phyloP scores from a whole-genome alignment of 2,329 filamentous ascomycete species.

The Claviceps citrina region DNA sequence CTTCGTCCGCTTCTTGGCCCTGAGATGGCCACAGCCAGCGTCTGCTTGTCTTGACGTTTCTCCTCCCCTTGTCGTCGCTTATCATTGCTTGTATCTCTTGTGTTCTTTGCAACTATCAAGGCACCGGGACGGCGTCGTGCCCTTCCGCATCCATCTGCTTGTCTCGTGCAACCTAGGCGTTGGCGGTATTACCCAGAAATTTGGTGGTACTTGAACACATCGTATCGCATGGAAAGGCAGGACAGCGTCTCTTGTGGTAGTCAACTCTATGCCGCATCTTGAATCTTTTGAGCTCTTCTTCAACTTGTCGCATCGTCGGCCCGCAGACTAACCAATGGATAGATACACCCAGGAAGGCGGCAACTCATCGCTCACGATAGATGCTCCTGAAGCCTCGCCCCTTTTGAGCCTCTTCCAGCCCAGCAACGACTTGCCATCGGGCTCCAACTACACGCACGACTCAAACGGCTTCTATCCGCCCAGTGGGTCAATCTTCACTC shows the following conservation, averaged over 20 bases:
- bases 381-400: conserved; percentile 35
- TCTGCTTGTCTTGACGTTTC: neutral
- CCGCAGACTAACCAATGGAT: conserved; percentile 9
- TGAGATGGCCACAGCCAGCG: neutral
- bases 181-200: conserved; percentile 28
- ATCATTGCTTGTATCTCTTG: neutral
- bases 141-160: conserved; percentile 7
- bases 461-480: conserved; percentile 31
- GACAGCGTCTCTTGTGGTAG: conserved; percentile 22
- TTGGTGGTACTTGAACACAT: conserved; percentile 16
- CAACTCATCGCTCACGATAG: conserved; percentile 37
- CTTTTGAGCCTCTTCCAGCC: conserved; percentile 38
- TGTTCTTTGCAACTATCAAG: conserved; percentile 2
- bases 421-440: conserved; percentile 27
- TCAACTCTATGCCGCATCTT: conserved; percentile 6
- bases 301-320: conserved; percentile 6
- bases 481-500: conserved; percentile 29
- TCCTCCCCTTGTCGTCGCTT: neutral
- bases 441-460: conserved; percentile 35
- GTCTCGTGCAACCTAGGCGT: conserved; percentile 27
- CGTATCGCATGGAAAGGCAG: conserved; percentile 20
- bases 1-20: neutral
- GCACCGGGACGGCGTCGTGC: conserved; percentile 4
- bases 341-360: conserved; percentile 42
- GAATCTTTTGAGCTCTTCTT: conserved; percentile 3